Base-by-base conservation (phyloP, 176 grass and related monocot species). In the Canna indica region DNA sequence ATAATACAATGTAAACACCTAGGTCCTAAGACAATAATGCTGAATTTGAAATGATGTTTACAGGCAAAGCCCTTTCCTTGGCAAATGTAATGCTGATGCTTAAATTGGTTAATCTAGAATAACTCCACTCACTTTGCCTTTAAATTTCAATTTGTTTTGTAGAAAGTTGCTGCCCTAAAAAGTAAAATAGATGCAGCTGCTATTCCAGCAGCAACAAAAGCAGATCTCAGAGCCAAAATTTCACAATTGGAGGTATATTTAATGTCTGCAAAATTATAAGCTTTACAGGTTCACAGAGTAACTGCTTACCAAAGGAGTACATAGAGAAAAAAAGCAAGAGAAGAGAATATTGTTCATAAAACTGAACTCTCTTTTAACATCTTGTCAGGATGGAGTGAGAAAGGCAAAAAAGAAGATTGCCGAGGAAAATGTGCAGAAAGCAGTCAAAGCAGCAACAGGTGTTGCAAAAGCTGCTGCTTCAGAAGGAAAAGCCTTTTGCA, bases 91-190 rank as follows among this genome's bases (percentile, higher is more conserved):
- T 64, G 7, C 32, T 24, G 32, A 64, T n/a, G 4, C 61, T 36
- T 64, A 64, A 22, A 20, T 64, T 36, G 33, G 16, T 64, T 36
- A 36, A 6, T 64, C 31, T 36, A 5, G 33, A 34, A 64, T 14
- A 35, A 18, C 4, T 32, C 22, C 17, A 20, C 32, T 64, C 9
- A 15, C 15, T 60, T 15, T 63, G 29, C 1, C 7, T 69, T 69
- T 29, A 47, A 46, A n/a, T 69, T 58, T 44, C 25, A 30, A 15
- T 33, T 85, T n/a, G n/a, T n/a, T 59, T 73, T 26, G 68, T 82
- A 97, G 94, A 92, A 87, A 87, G 77, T 93, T 85, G 88, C 86
- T 73, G 85, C 86, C 36, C 77, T 92, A 64, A 97, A 93, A 81
- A 87, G 42, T 81, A 63, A 18, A 27, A 81, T 92, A 62, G 94